A percentile compares a stretch with the other conserved stretches of the same genome.
Evolutionary conservation across 768 basidiomycete genomes (phyloP).

Genomic region (Termitomyces sp.): DNA sequence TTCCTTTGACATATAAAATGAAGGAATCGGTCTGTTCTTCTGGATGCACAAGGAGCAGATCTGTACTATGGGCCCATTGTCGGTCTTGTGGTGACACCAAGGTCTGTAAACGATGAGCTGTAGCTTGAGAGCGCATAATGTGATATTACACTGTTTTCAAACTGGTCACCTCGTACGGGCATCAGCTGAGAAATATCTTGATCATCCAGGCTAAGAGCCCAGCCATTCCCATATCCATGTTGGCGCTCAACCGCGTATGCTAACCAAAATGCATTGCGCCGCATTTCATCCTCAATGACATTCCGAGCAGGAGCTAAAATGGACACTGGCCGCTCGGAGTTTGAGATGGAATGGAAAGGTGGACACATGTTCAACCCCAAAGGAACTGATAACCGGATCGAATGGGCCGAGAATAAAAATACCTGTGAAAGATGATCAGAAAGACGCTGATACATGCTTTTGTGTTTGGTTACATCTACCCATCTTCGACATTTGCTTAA

Average conservation of each 20-base stretch:
- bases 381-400: slow-evolving; percentile 56
- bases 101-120: slow-evolving; percentile 23
- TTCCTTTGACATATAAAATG: slow-evolving; percentile 63
- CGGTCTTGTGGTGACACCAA: slow-evolving; percentile 46
- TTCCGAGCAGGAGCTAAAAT: slow-evolving; percentile 56
- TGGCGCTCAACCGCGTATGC: slow-evolving; percentile 67
- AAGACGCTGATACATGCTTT: background rate
- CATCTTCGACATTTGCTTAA: slow-evolving; percentile 39
- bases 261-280: slow-evolving; percentile 71
- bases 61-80: slow-evolving; percentile 62
- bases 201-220: slow-evolving; percentile 69
- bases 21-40: slow-evolving; percentile 66
- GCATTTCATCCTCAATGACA: slow-evolving; percentile 63
- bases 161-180: slow-evolving; percentile 56
- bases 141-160: slow-evolving; percentile 52
- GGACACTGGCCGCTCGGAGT: slow-evolving; percentile 49
- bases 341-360: slow-evolving; percentile 63
- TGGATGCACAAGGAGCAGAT: slow-evolving; percentile 58
- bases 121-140: background rate
- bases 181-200: slow-evolving; percentile 68
- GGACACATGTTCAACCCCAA: slow-evolving; percentile 65
- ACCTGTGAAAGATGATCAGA: slow-evolving; percentile 35
- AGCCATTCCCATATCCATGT: slow-evolving; percentile 63
- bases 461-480: slow-evolving; percentile 51
- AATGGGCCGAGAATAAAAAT: slow-evolving; percentile 52